A percentile compares a stretch with the other conserved stretches of the same genome.
Evolutionary conservation across 805 yeast species (phyloP).

Genomic region (Myxozyma melibiosi): DNA sequence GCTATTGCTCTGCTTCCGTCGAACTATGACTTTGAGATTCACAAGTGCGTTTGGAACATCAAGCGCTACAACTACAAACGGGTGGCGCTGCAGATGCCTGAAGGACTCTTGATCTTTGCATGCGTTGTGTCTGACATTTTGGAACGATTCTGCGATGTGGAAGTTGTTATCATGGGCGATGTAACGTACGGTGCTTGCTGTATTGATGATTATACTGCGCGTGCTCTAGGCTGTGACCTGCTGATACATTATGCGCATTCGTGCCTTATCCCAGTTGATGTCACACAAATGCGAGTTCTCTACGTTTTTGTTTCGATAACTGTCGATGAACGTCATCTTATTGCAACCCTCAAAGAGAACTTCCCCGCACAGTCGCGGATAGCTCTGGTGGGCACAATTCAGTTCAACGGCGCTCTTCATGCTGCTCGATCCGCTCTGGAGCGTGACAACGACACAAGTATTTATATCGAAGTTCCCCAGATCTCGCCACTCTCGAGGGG

Average conservation of each 20-base stretch:
- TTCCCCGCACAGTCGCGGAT: constrained; percentile 64
- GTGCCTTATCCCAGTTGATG: constrained; percentile 92
- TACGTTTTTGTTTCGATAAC: constrained; percentile 93
- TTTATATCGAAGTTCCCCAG: constrained; percentile 82
- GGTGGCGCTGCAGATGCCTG: constrained; percentile 97
- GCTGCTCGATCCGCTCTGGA: constrained; percentile 62
- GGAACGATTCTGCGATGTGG: constrained; percentile 87
- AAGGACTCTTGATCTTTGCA: constrained; percentile 86
- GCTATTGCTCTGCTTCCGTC: constrained; percentile 82
- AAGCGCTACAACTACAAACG: constrained; percentile 70
- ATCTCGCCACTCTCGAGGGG: constrained; percentile 91
- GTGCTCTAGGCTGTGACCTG: constrained; percentile 89
- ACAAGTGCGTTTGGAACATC: constrained; percentile 93
- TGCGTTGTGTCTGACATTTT: constrained; percentile 87
- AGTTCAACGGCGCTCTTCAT: constrained; percentile 93
- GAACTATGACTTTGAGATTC: constrained; percentile 94
- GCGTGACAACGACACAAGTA: constrained; percentile 42
- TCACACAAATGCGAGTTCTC: constrained; percentile 87
- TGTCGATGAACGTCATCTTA: constrained; percentile 79
- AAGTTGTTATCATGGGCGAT: constrained; percentile 95
- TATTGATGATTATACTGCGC: constrained; percentile 93
- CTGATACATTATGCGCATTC: constrained; percentile 97
- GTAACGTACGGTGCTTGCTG: constrained; percentile 99
- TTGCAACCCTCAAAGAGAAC: constrained; percentile 73
- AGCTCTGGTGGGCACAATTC: constrained; percentile 94